Conservation (phyloP, 257 asterid species). For the Solanum corneliomulleri region DNA sequence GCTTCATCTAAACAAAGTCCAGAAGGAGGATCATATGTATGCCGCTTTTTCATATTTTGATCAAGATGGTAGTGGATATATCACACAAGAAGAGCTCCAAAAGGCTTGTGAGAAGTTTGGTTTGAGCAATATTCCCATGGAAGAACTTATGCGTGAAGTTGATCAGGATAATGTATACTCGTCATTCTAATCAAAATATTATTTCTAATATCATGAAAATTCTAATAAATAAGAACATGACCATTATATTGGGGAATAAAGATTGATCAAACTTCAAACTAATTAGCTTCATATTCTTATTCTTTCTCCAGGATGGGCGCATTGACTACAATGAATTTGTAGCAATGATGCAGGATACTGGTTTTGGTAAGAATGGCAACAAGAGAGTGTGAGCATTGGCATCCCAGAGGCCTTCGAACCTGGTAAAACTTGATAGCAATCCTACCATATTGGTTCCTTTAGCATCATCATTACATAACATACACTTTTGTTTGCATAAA, state of each 20-base stretch:
- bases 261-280: not conserved
- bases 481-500: not conserved
- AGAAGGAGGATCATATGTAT: conserved; percentile 33
- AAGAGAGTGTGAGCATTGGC: not conserved
- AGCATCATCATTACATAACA: not conserved
- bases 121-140: conserved; percentile 22
- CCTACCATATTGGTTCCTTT: not conserved
- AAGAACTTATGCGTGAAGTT: conserved; percentile 33
- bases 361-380: conserved; percentile 5
- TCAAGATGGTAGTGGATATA: conserved; percentile 40
- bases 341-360: conserved; percentile 12
- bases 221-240: not conserved
- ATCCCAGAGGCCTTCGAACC: not conserved
- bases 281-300: not conserved
- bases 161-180: conserved; percentile 28
- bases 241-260: not conserved
- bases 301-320: conserved; percentile 11
- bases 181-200: not conserved
- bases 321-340: conserved; percentile 13
- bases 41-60: conserved; percentile 42
- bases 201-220: not conserved
- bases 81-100: conserved; percentile 37
- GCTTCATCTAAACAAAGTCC: conserved; percentile 35
- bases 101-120: conserved; percentile 33
- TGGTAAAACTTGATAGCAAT: not conserved